phyloP scores from a whole-genome alignment of 225 moss, liverwort and hornwort genomes.

The Climacium dendroides region DNA sequence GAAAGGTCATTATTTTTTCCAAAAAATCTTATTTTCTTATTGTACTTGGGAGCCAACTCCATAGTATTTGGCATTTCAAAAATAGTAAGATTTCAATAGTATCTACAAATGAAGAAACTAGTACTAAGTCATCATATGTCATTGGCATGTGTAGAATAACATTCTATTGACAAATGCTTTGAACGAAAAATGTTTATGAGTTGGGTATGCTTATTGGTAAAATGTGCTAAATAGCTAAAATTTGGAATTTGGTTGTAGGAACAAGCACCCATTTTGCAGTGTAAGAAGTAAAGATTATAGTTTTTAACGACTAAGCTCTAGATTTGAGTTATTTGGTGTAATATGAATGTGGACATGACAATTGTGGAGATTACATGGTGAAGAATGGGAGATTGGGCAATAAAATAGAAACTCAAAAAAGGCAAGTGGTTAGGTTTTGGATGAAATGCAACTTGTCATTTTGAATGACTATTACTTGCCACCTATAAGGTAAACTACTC shows the following conservation, averaged over 20 bases:
- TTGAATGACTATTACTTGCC: background rate
- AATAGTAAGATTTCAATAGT: background rate
- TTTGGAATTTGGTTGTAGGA: background rate
- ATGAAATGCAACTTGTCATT: background rate
- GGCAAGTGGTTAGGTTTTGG: background rate
- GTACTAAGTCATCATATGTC: background rate
- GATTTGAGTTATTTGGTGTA: rapidly evolving
- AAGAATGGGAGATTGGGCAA: too few species aligned
- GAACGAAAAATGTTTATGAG: background rate
- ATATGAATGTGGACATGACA: background rate
- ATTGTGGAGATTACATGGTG: too few species aligned
- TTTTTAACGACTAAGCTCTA: background rate
- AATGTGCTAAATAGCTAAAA: background rate
- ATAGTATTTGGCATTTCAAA: rapidly evolving
- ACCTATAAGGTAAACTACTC: too few species aligned
- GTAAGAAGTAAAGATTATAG: rapidly evolving
- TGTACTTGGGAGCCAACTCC: background rate
- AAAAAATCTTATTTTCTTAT: background rate
- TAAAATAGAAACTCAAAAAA: background rate
- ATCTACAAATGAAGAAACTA: background rate
- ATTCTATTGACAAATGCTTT: background rate
- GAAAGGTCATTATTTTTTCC: background rate
- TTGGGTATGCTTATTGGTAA: background rate
- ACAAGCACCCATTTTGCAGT: rapidly evolving
- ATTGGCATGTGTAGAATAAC: background rate